Evolutionary conservation across 768 basidiomycete genomes (phyloP).

Genomic region (Hydnomerulius pinastri): DNA sequence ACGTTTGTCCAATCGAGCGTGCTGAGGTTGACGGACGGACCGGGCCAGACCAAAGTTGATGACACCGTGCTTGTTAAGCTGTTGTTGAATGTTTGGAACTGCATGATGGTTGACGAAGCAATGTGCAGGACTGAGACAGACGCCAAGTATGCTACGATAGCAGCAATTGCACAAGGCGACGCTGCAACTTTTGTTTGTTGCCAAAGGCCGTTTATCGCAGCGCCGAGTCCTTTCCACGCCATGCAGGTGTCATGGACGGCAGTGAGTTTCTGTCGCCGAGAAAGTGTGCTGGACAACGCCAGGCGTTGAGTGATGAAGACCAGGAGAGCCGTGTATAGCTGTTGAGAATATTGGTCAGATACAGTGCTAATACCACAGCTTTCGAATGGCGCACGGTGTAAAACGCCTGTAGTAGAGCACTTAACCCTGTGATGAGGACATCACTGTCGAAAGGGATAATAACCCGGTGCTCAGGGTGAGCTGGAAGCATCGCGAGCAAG

Average conservation of each 20-base stretch:
- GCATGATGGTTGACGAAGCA: slow-evolving; percentile 22
- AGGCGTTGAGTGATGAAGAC: slow-evolving; percentile 17
- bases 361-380: too few relatives aligned
- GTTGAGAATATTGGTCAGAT: background rate
- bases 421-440: background rate
- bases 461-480: slow-evolving; percentile 6
- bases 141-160: slow-evolving; percentile 14
- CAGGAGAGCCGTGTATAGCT: slow-evolving; percentile 19
- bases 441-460: slow-evolving; percentile 1
- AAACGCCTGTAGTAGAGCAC: slow-evolving; percentile 3
- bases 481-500: background rate
- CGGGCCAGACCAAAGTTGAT: slow-evolving; percentile 3
- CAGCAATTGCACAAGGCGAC: background rate
- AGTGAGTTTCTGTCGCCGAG: slow-evolving; percentile 14
- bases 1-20: background rate
- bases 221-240: slow-evolving; percentile 27
- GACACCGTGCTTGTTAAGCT: background rate
- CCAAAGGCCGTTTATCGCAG: slow-evolving; percentile 19
- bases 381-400: slow-evolving; percentile 8
- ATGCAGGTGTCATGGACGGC: slow-evolving; percentile 16
- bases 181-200: slow-evolving; percentile 18
- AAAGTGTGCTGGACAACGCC: slow-evolving; percentile 7
- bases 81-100: slow-evolving; percentile 16
- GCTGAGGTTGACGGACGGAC: background rate
- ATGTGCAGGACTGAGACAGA: slow-evolving; percentile 23